Conservation (phyloP, 768 basidiomycete species). For the Boletus vinaceobasis region DNA sequence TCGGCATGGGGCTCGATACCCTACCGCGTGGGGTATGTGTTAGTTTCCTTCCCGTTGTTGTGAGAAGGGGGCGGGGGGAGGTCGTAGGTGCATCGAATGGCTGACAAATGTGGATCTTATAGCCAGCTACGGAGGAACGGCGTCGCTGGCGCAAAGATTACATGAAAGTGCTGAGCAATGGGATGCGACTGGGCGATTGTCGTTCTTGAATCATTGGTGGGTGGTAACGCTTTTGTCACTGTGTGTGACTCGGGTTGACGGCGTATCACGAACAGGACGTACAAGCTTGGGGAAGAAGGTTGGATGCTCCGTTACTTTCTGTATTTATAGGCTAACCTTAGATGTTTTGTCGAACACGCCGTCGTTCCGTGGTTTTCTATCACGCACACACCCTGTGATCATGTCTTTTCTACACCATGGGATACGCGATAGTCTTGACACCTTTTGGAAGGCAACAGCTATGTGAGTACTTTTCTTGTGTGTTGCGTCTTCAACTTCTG, state of each 20-base stretch:
- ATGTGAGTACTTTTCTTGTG: slow-evolving; percentile 48
- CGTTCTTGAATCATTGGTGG: slow-evolving; percentile 82
- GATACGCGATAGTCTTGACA: slow-evolving; percentile 57
- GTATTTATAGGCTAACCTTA: not conserved
- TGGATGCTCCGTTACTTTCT: not conserved
- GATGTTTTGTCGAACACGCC: not conserved
- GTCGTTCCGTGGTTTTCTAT: not conserved
- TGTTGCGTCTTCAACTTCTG: not conserved
- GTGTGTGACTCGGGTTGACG: not conserved
- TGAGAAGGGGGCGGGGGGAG: not conserved
- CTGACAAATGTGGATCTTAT: not conserved
- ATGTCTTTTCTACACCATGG: too few species aligned
- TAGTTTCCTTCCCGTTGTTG: not conserved
- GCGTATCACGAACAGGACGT: slow-evolving; percentile 53
- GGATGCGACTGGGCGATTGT: slow-evolving; percentile 61
- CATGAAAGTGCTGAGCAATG: slow-evolving; percentile 53
- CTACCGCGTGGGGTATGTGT: slow-evolving; percentile 59
- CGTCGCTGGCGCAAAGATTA: slow-evolving; percentile 53
- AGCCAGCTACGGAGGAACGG: slow-evolving; percentile 64
- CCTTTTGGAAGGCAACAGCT: slow-evolving; percentile 87
- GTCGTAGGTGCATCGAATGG: not conserved
- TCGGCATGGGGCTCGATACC: slow-evolving; percentile 77
- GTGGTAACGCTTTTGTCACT: slow-evolving; percentile 17
- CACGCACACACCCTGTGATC: not conserved
- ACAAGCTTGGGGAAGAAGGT: slow-evolving; percentile 88